Evolutionary conservation across 1,284 basidiomycete species (phyloP).

Genomic region (Microbotryomycetes sp.): DNA sequence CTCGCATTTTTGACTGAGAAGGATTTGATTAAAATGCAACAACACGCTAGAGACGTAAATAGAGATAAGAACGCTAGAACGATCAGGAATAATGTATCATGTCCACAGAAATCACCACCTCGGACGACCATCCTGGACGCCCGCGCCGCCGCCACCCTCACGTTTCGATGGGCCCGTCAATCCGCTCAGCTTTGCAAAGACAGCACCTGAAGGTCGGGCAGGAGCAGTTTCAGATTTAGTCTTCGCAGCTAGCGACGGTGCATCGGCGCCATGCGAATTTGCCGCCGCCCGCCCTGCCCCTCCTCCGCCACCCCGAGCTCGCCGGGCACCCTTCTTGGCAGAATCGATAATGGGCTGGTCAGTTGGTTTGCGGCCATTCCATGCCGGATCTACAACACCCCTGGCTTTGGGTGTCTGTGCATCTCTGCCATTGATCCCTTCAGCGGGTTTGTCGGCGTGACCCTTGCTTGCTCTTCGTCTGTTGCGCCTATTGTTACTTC

Average conservation of each 20-base stretch:
- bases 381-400: neutral
- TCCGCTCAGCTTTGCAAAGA: neutral
- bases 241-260: too few species aligned
- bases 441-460: neutral
- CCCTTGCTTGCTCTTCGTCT: neutral
- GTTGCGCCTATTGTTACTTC: neutral
- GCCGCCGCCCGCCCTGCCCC: too few species aligned
- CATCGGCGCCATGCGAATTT: too few species aligned
- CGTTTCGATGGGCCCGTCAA: neutral
- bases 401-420: neutral
- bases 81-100: too few species aligned
- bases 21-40: too few species aligned
- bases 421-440: too few species aligned
- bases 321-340: neutral
- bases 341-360: neutral
- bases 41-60: too few species aligned
- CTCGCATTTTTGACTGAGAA: too few species aligned
- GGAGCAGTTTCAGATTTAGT: neutral
- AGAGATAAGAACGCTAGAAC: too few species aligned
- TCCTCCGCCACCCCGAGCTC: neutral
- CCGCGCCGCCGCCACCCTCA: neutral
- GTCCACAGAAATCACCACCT: too few species aligned
- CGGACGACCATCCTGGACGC: neutral
- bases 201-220: neutral
- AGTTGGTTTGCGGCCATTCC: neutral